Conservation (phyloP, 2,329 filamentous ascomycete species). For the Grosmannia clavigera region DNA sequence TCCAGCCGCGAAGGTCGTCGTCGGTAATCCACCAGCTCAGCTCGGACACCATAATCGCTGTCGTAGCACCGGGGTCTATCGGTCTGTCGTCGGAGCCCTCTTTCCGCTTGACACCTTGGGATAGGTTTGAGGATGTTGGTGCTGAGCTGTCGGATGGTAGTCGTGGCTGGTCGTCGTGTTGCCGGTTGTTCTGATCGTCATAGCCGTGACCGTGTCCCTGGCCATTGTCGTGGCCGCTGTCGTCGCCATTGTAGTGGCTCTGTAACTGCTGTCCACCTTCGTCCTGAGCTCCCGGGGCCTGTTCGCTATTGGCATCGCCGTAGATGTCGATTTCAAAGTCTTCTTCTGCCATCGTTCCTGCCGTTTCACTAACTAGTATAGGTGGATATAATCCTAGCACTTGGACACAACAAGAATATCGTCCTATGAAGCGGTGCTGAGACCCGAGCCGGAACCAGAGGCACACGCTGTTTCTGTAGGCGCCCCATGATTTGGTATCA, state of each 20-base stretch:
- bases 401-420: neutral
- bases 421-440: slow-evolving; percentile 8
- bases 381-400: neutral
- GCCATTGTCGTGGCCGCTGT: slow-evolving; percentile 26
- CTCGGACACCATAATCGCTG: slow-evolving; percentile 76
- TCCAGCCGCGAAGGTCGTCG: slow-evolving; percentile 85
- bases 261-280: slow-evolving; percentile 8
- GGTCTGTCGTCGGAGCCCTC: slow-evolving; percentile 45
- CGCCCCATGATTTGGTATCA: slow-evolving; percentile 11
- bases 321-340: slow-evolving; percentile 65
- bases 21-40: slow-evolving; percentile 96
- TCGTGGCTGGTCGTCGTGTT: slow-evolving; percentile 8
- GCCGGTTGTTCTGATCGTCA: slow-evolving; percentile 10
- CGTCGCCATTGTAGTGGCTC: slow-evolving; percentile 17
- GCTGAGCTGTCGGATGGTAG: slow-evolving; percentile 13
- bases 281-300: slow-evolving; percentile 23
- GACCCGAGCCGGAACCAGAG: slow-evolving; percentile 8
- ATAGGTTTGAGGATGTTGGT: slow-evolving; percentile 22
- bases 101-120: slow-evolving; percentile 49
- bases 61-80: slow-evolving; percentile 46
- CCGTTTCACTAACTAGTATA: neutral
- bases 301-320: slow-evolving; percentile 42
- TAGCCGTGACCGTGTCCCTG: slow-evolving; percentile 17
- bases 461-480: slow-evolving; percentile 12
- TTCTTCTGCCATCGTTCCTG: slow-evolving; percentile 49